phyloP scores from a whole-genome alignment of 371 early-diverging fungal species.

The Mucor mucedo region DNA sequence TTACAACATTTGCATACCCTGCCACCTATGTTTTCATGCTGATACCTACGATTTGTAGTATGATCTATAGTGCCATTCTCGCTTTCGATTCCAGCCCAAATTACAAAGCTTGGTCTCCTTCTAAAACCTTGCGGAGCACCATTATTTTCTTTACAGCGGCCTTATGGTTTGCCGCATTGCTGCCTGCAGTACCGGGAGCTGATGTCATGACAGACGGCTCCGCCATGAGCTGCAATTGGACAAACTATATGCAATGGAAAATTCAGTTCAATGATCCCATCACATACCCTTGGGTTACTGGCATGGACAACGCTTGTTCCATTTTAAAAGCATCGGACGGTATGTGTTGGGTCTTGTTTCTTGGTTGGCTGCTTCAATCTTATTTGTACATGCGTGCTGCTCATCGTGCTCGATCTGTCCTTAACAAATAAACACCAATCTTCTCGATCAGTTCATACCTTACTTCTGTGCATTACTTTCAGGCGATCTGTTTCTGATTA shows the following conservation, averaged over 20 bases:
- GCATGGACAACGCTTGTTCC: conserved; percentile 45
- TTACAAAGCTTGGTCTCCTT: conserved; percentile 47
- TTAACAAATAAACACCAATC: conserved; percentile 1
- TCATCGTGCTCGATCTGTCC: conserved; percentile 7
- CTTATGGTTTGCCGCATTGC: conserved; percentile 34
- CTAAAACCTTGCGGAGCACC: conserved; percentile 35
- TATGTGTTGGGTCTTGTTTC: conserved; percentile 36
- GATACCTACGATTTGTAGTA: conserved; percentile 35
- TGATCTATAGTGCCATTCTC: conserved; percentile 40
- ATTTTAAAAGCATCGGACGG: conserved; percentile 37
- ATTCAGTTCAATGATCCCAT: conserved; percentile 36
- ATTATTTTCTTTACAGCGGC: conserved; percentile 31
- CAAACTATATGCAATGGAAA: conserved; percentile 48
- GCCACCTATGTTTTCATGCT: conserved; percentile 53
- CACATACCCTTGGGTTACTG: conserved; percentile 44
- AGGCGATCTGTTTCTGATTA: too few species aligned
- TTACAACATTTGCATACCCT: conserved; percentile 45
- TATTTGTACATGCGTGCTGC: conserved; percentile 32
- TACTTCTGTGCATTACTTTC: too few species aligned
- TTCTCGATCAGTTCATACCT: too few species aligned
- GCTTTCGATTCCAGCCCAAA: conserved; percentile 40
- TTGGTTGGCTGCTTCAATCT: conserved; percentile 32
- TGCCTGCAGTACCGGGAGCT: conserved; percentile 41
- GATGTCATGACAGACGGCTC: conserved; percentile 43
- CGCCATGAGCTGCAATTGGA: conserved; percentile 40